A percentile compares a stretch with the other conserved stretches of the same genome.
Conservation (phyloP, 371 early-diverging fungal genomes). For the Lichtheimia ornata region DNA sequence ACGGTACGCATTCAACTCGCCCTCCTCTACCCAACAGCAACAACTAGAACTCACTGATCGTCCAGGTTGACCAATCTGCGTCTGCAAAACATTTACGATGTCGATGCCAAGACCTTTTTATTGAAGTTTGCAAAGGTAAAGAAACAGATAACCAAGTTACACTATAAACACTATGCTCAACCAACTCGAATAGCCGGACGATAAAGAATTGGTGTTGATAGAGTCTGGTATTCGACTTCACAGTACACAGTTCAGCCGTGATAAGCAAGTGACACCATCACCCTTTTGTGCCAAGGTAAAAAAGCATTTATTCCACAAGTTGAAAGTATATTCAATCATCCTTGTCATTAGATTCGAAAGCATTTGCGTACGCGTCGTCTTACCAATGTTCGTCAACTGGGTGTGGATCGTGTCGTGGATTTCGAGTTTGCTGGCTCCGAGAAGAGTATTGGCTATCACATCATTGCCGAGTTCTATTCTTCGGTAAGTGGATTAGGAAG, state of each 20-base stretch:
- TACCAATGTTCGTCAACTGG: conserved; percentile 82
- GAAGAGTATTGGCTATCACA: conserved; percentile 74
- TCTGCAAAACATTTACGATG: conserved; percentile 95
- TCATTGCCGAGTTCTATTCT: conserved; percentile 95
- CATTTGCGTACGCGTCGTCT: conserved; percentile 84
- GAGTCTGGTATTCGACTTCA: conserved; percentile 95
- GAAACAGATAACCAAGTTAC: too few relatives aligned
- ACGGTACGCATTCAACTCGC: conserved; percentile 36
- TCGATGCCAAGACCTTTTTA: conserved; percentile 87
- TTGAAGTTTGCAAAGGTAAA: conserved; percentile 88
- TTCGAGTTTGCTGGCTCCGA: conserved; percentile 84
- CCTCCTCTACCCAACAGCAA: too few relatives aligned
- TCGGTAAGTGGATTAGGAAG: conserved; percentile 53
- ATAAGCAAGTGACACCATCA: conserved; percentile 86
- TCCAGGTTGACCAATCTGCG: conserved; percentile 78
- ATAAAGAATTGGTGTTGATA: conserved; percentile 86
- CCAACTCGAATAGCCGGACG: conserved; percentile 60
- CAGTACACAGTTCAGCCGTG: conserved; percentile 86
- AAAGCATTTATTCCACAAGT: neutral
- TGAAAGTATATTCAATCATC: neutral
- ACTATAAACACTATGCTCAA: too few relatives aligned
- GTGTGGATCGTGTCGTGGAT: conserved; percentile 92
- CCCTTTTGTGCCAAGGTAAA: conserved; percentile 83
- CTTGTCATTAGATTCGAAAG: conserved; percentile 74
- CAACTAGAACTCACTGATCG: neutral